A percentile compares a stretch with the other conserved stretches of the same genome.
Conservation (phyloP, 371 early-diverging fungal genomes). For the Paramicrosporidium saccamoebae region DNA sequence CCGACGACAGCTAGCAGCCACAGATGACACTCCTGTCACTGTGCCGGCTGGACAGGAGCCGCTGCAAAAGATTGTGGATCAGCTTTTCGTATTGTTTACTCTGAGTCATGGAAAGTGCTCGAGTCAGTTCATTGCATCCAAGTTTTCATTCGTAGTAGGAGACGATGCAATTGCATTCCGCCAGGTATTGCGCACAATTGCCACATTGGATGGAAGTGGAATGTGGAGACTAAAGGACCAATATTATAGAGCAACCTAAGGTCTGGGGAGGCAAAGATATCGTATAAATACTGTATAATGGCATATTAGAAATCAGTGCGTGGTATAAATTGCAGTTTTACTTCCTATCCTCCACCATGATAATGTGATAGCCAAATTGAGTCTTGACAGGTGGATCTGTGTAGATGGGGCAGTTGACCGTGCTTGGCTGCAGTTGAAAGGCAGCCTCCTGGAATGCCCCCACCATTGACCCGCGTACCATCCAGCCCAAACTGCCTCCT, state of each 20-base stretch:
- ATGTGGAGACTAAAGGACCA: conserved; percentile 4
- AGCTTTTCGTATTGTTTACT: too few relatives aligned
- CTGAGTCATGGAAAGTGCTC: too few relatives aligned
- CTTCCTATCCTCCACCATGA: conserved; percentile 39
- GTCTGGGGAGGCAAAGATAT: conserved; percentile 1
- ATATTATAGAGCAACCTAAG: conserved; percentile 3
- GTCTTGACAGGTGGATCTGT: conserved; percentile 38
- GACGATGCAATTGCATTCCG: too few relatives aligned
- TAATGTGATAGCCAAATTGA: conserved; percentile 37
- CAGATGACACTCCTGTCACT: conserved; percentile 1
- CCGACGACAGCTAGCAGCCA: neutral
- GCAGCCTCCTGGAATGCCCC: conserved; percentile 69
- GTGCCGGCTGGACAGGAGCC: conserved; percentile 12
- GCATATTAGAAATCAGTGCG: conserved; percentile 2
- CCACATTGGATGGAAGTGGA: conserved; percentile 1
- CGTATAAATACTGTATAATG: too few relatives aligned
- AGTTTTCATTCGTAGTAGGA: too few relatives aligned
- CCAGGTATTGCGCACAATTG: neutral
- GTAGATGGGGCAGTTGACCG: conserved; percentile 23
- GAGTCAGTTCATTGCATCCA: too few relatives aligned
- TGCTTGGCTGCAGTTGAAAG: conserved; percentile 35
- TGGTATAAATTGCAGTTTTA: conserved; percentile 1
- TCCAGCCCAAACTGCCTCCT: conserved; percentile 46
- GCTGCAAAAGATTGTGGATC: too few relatives aligned
- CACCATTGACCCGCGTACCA: conserved; percentile 57